These are phyloP conservation scores for Botrytis sinoallii DNA, from an alignment of 2,329 filamentous ascomycete species.

Conservation along the genomic window DNA sequence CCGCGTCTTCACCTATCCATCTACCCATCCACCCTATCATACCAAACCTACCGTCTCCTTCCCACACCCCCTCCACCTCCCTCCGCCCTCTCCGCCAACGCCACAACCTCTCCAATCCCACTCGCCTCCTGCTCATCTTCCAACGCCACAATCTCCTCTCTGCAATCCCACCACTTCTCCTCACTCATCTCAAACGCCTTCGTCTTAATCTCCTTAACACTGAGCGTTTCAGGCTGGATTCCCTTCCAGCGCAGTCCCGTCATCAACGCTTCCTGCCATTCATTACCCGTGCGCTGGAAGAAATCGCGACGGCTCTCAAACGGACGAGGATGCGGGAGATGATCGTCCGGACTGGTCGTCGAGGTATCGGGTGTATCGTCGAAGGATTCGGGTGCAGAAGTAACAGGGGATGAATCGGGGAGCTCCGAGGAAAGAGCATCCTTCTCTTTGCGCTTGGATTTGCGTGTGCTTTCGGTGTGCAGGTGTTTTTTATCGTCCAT, in stretches of 20 bases:
- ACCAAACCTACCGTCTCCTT: slow-evolving; percentile 29
- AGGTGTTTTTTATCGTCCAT: slow-evolving; percentile 38
- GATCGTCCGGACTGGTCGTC: slow-evolving; percentile 31
- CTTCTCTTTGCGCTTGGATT: slow-evolving; percentile 57
- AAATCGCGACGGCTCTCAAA: slow-evolving; percentile 92
- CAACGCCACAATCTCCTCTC: slow-evolving; percentile 85
- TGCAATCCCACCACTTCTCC: slow-evolving; percentile 97
- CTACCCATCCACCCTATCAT: no score
- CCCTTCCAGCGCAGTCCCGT: slow-evolving; percentile 68
- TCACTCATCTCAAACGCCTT: slow-evolving; percentile 88
- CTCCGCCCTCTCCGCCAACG: slow-evolving; percentile 51
- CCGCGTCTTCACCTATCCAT: no score
- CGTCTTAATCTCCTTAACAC: slow-evolving; percentile 88
- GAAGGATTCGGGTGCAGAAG: slow-evolving; percentile 47
- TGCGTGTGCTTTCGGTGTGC: slow-evolving; percentile 46
- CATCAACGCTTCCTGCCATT: slow-evolving; percentile 88
- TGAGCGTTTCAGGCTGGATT: slow-evolving; percentile 62
- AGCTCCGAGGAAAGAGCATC: slow-evolving; percentile 26
- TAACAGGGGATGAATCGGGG: not conserved
- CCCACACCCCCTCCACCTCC: slow-evolving; percentile 31
- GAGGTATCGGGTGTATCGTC: slow-evolving; percentile 47
- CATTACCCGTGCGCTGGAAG: slow-evolving; percentile 79
- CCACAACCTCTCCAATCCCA: slow-evolving; percentile 89
- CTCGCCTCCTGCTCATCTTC: slow-evolving; percentile 92
- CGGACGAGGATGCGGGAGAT: slow-evolving; percentile 39